These are phyloP conservation scores for Pseudofabraea citricarpa DNA, from an alignment of 2,329 filamentous ascomycete genomes.

Conservation along the genomic window DNA sequence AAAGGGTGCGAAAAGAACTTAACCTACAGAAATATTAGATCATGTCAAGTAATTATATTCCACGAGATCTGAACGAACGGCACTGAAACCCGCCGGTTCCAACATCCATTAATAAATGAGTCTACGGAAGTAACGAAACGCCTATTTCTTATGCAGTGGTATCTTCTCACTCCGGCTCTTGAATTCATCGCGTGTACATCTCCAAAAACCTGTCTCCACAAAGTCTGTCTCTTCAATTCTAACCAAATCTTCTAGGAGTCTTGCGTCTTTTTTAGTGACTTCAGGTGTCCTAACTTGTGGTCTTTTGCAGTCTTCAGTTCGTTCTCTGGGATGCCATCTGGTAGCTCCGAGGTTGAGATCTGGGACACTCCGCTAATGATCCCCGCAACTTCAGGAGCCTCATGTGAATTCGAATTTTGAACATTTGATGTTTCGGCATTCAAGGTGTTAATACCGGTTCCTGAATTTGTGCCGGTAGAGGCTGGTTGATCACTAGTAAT, in stretches of 20 bases:
- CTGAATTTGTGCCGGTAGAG: not conserved
- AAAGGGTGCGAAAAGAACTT: too few relatives aligned
- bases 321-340: conserved; percentile 34
- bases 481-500: too few relatives aligned
- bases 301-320: conserved; percentile 22
- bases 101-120: too few relatives aligned
- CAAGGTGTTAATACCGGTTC: conserved; percentile 3
- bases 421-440: conserved; percentile 7
- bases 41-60: too few relatives aligned
- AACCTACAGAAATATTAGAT: too few relatives aligned
- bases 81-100: too few relatives aligned
- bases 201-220: not conserved
- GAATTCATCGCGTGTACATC: not conserved
- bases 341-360: conserved; percentile 34
- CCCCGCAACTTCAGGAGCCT: not conserved
- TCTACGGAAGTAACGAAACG: too few relatives aligned
- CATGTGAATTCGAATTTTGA: not conserved
- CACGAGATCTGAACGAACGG: too few relatives aligned
- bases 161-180: not conserved
- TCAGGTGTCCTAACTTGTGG: conserved; percentile 19
- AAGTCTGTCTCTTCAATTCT: not conserved
- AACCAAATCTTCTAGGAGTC: conserved; percentile 7
- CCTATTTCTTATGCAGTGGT: not conserved
- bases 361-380: conserved; percentile 21
- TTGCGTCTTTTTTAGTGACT: conserved; percentile 15